phyloP scores from a whole-genome alignment of 2,329 filamentous ascomycete genomes.

The Cercospora sp. region DNA sequence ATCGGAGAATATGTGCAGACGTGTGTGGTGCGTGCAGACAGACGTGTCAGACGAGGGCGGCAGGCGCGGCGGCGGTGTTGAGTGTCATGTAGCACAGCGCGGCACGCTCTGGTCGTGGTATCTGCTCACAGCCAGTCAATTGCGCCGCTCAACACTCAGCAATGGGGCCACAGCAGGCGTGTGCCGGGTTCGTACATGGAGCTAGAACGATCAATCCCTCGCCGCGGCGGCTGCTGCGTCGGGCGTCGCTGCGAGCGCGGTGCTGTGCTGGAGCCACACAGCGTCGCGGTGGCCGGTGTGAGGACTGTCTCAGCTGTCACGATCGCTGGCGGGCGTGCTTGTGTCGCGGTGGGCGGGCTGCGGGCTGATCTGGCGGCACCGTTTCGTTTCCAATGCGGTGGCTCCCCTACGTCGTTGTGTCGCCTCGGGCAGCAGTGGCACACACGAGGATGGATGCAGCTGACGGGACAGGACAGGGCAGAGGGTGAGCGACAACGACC shows the following conservation, averaged over 20 bases:
- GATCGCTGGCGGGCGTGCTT: slow-evolving; percentile 2
- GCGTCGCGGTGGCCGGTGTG: neutral
- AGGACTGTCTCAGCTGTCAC: neutral
- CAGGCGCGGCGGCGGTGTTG: neutral
- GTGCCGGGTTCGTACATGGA: slow-evolving; percentile 23
- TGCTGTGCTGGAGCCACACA: neutral
- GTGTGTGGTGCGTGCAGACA: neutral
- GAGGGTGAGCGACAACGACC: neutral
- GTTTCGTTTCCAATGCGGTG: neutral
- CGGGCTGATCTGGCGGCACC: neutral
- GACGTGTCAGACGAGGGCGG: slow-evolving; percentile 7
- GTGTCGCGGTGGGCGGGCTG: neutral
- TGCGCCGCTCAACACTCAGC: neutral
- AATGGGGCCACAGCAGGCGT: slow-evolving; percentile 15
- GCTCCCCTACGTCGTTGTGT: slow-evolving; percentile 7
- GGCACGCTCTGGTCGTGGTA: slow-evolving; percentile 10
- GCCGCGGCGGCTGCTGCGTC: neutral
- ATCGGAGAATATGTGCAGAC: slow-evolving; percentile 15
- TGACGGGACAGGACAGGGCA: neutral
- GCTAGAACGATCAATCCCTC: neutral
- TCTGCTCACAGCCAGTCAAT: slow-evolving; percentile 19
- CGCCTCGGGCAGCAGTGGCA: slow-evolving; percentile 7
- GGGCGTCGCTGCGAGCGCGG: neutral
- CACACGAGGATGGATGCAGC: neutral
- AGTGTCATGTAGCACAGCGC: slow-evolving; percentile 18